A percentile compares a stretch with the other conserved stretches of the same genome.
These are phyloP conservation scores for Picea sitchensis DNA, from an alignment of 75 land plant species.

Conservation along the genomic window DNA sequence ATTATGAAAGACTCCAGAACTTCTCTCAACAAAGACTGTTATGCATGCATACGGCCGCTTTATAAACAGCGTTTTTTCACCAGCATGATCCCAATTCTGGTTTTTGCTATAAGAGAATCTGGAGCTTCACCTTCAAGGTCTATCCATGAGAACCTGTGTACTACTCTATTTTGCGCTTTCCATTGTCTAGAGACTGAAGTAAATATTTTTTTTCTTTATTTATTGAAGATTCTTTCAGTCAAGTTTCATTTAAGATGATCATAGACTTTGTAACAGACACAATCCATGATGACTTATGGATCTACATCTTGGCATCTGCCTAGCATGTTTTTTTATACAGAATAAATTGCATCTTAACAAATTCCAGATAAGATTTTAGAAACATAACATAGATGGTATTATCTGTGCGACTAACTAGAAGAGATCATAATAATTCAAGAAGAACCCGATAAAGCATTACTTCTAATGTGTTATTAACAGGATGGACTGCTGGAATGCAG, in stretches of 20 bases:
- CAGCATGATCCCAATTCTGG: slow-evolving; percentile 58
- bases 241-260: not conserved
- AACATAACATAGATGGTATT: too few relatives aligned
- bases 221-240: not conserved
- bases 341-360: too few relatives aligned
- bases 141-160: not conserved
- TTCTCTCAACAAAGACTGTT: slow-evolving; percentile 58
- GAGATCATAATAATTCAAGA: too few relatives aligned
- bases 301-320: too few relatives aligned
- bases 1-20: slow-evolving; percentile 57
- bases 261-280: not conserved
- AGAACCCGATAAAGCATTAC: too few relatives aligned
- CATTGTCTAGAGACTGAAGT: not conserved
- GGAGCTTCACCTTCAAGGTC: slow-evolving; percentile 44
- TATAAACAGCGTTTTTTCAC: slow-evolving; percentile 82
- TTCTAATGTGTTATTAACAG: too few relatives aligned
- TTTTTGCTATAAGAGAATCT: slow-evolving; percentile 44
- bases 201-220: not conserved
- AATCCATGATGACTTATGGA: too few relatives aligned
- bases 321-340: too few relatives aligned
- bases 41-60: slow-evolving; percentile 72
- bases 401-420: too few relatives aligned
- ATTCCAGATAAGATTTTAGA: too few relatives aligned
- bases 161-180: not conserved
- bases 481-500: too few relatives aligned